Evolutionary conservation across 345 rosid species (phyloP), one percentile per base, ranked within the genome.

Genomic region (Schrenkiella parvula): DNA sequence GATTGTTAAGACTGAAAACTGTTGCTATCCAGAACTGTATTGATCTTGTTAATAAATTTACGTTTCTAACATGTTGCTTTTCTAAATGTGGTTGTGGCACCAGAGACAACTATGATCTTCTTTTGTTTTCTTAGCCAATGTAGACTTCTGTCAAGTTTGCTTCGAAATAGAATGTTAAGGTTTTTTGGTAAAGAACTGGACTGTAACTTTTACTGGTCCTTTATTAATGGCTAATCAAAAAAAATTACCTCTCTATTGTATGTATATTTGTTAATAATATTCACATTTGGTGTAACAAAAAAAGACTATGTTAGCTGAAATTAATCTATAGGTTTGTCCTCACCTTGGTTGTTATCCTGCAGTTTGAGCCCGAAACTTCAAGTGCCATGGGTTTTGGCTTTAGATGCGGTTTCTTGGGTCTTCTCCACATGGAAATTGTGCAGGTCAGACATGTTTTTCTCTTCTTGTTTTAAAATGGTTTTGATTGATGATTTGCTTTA

Each of bases 341-440:
- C 50, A 68, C 14, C n/a, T 59, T 62, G 79, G 37, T 73, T 67
- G 38, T 63, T 53, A 56, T 56, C 61, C 51, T 84, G 72, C 84
- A 93, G 97, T 93, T 93, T 80, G 98, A 93, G 82, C 98, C 98
- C 22, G 98, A 93, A 86, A 79, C 90, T 52, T 93, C 98, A 76
- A 93, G 83, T 80, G 98, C 98, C 70, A 93, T 93, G 98, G 98
- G 98, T 68, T 93, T 91, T 83, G 98, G 97, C 72, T 93, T 91
- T 83, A 87, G 98, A 76, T 93, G 98, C 56, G 98, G 98, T 55
- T 93, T 91, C 83, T 75, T 93, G 87, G 98, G 98, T 78, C 97
- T 93, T 80, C 98, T 93, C 50, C 98, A 93, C 83, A 89, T 95
- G 99, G 99, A 95, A 88, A 95, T 95, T 77, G 97, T 95, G 73